Conservation (phyloP, 495 filamentous ascomycete species). For the Daldinia childiae region DNA sequence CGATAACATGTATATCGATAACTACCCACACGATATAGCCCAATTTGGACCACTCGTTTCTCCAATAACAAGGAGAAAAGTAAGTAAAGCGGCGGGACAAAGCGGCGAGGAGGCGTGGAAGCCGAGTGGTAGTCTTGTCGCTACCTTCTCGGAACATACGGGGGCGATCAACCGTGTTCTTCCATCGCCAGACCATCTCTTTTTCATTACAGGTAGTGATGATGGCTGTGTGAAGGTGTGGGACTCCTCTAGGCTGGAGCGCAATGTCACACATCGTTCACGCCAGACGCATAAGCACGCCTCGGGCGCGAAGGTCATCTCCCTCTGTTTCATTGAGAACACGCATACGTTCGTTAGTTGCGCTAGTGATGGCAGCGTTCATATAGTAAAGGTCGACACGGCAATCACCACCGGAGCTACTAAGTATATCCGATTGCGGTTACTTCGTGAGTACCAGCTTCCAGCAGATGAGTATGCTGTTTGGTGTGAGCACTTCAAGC, state of each 20-base stretch:
- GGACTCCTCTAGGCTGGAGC: constrained; percentile 89
- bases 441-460: constrained; percentile 83
- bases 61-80: constrained; percentile 70
- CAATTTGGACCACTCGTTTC: constrained; percentile 85
- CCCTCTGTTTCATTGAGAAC: constrained; percentile 89
- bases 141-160: constrained; percentile 87
- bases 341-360: constrained; percentile 93
- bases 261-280: constrained; percentile 85
- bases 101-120: constrained; percentile 73
- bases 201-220: constrained; percentile 94
- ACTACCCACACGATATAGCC: constrained; percentile 81
- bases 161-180: constrained; percentile 83
- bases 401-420: constrained; percentile 63
- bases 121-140: constrained; percentile 83
- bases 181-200: constrained; percentile 87
- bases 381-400: constrained; percentile 88
- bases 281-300: constrained; percentile 87
- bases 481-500: constrained; percentile 92
- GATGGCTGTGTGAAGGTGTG: constrained; percentile 93
- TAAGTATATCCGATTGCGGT: constrained; percentile 79
- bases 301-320: constrained; percentile 73
- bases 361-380: constrained; percentile 88
- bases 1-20: constrained; percentile 88
- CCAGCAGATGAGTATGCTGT: constrained; percentile 78
- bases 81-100: constrained; percentile 61